Evolutionary conservation across 371 early-diverging fungal species (phyloP), one percentile per base, ranked within the genome.

Genomic region (Mortierella sp.): DNA sequence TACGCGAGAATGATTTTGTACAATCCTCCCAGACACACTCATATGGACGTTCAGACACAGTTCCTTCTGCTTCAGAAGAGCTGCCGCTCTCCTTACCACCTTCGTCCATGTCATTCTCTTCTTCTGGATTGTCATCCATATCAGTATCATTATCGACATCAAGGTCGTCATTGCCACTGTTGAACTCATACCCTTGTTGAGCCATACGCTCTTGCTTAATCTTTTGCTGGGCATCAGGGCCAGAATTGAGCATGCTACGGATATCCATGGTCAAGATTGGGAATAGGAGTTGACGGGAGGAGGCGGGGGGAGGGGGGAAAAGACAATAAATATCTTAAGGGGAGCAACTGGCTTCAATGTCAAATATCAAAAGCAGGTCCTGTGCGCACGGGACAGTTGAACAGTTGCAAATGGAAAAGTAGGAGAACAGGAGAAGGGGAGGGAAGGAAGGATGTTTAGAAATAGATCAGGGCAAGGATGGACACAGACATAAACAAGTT

Each of bases 1-100:
- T 86, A 59, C 93, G 86, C 22, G 92, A 89, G 72, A 93, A 94
- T 45, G 86, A 76, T 83, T 92, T 92, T 65, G 72, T 77, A 74
- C 94, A 94, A 1, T 84, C 87, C 48, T 65, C 76, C 90, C 92
- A 91, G 57, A 82, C 73, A 74, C 94, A 94, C 75, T 86, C 85
- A 72, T 89, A 90, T 32, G 89, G 88, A 70, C 77, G 48, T 47
- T 76, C 77, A 6, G 77, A 76, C 58, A 76, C 77, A 13, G 77
- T 76, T 11, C 71, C 70, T 38, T 76, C 77, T 11, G 77, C 77
- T 55, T 76, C 77, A 16, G 77, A 76, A 10, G 77, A 76, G 64
- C 71, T 70, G 38, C 77, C 77, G 36, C 77, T 76, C 4, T 70
- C 77, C 21, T 76, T 76, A 28, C 67, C 77, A 22, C 33, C 71